Conservation (phyloP, 495 filamentous ascomycete species). For the Friedmanniomyces simplex region DNA sequence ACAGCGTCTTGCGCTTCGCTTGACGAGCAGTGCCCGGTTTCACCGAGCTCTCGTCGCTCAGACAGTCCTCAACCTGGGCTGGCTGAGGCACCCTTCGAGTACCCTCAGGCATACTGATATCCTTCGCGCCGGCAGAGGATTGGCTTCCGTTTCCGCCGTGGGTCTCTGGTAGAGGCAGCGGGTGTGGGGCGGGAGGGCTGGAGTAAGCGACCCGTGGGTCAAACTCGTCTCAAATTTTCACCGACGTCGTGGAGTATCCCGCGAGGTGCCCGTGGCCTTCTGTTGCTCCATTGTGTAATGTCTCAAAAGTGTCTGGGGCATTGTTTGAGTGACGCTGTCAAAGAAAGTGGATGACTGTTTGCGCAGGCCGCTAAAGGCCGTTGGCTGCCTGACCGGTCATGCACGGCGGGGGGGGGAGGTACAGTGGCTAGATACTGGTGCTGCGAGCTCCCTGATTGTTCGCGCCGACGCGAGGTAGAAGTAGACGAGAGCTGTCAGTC, state of each 20-base stretch:
- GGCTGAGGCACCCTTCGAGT: slow-evolving; percentile 19
- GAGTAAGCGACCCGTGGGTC: not conserved
- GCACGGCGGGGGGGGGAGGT: slow-evolving; percentile 9
- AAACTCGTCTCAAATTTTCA: not conserved
- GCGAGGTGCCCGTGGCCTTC: not conserved
- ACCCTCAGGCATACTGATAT: slow-evolving; percentile 3
- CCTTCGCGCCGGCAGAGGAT: too few species aligned
- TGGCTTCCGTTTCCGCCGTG: too few species aligned
- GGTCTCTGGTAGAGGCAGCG: too few species aligned
- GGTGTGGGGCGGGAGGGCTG: not conserved
- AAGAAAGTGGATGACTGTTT: slow-evolving; percentile 19
- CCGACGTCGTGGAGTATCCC: not conserved
- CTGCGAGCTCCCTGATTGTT: not conserved
- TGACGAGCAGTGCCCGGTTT: slow-evolving; percentile 41
- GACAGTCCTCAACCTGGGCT: slow-evolving; percentile 48
- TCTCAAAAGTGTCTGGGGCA: slow-evolving; percentile 13
- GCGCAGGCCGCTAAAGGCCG: slow-evolving; percentile 10
- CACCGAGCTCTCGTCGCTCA: slow-evolving; percentile 41
- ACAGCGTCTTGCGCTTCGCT: slow-evolving; percentile 39
- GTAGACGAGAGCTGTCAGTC: not conserved
- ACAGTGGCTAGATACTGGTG: not conserved
- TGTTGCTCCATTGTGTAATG: slow-evolving; percentile 15
- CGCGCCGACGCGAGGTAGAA: not conserved
- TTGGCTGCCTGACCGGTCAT: slow-evolving; percentile 15
- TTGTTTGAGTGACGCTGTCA: slow-evolving; percentile 10